Evolutionary conservation across 805 yeast species (phyloP).

Genomic region (Isabelozyma gotoi): DNA sequence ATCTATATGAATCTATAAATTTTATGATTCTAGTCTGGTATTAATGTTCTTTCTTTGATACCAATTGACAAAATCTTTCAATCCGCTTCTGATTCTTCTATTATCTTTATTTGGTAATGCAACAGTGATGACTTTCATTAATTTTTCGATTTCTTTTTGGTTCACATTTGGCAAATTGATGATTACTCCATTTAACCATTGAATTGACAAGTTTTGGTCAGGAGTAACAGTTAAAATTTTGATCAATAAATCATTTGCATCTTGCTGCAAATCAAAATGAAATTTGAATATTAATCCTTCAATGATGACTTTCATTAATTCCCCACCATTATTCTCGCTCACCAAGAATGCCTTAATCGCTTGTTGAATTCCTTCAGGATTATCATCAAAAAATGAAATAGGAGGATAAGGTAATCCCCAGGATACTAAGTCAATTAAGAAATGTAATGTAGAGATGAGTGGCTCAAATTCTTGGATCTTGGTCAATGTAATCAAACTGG

Average conservation of each 20-base stretch:
- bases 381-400: constrained; percentile 58
- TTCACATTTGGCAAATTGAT: constrained; percentile 63
- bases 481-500: constrained; percentile 53
- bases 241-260: constrained; percentile 71
- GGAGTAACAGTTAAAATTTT: constrained; percentile 57
- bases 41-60: constrained; percentile 66
- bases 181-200: constrained; percentile 65
- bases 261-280: constrained; percentile 67
- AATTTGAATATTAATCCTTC: constrained; percentile 70
- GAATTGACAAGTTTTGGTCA: constrained; percentile 39
- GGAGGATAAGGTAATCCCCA: constrained; percentile 88
- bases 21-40: background rate
- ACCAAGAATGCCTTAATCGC: constrained; percentile 47
- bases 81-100: constrained; percentile 67
- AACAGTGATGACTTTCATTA: constrained; percentile 53
- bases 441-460: constrained; percentile 66
- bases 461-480: constrained; percentile 69
- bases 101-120: constrained; percentile 69
- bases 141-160: constrained; percentile 64
- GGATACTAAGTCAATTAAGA: constrained; percentile 73
- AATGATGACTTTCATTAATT: constrained; percentile 52
- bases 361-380: constrained; percentile 47
- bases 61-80: constrained; percentile 81
- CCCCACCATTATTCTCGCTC: constrained; percentile 51
- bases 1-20: background rate